phyloP scores from a whole-genome alignment of 768 basidiomycete species.

The Boletus vermiculosoides region DNA sequence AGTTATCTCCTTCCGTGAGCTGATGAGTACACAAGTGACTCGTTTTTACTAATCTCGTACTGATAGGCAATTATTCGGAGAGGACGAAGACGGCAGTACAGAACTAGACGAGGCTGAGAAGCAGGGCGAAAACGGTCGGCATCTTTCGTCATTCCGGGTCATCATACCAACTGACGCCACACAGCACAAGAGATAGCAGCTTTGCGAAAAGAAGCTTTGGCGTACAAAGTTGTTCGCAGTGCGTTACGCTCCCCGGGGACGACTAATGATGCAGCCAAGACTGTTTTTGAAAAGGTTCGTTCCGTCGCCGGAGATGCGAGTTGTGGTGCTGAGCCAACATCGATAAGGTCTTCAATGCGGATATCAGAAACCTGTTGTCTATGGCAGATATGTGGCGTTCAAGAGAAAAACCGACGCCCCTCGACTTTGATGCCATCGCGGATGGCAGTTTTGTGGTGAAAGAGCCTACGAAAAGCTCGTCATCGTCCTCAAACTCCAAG shows the following conservation, averaged over 20 bases:
- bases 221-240: slow-evolving; percentile 78
- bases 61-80: slow-evolving; percentile 87
- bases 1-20: slow-evolving; percentile 90
- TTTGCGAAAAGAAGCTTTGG: slow-evolving; percentile 83
- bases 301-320: neutral
- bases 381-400: slow-evolving; percentile 99
- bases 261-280: slow-evolving; percentile 54
- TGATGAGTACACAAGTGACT: neutral
- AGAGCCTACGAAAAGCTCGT: slow-evolving; percentile 19
- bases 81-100: slow-evolving; percentile 76
- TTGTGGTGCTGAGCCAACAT: neutral
- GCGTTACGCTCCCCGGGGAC: slow-evolving; percentile 51
- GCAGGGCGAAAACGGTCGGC: slow-evolving; percentile 86
- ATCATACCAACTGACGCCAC: neutral
- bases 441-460: slow-evolving; percentile 56
- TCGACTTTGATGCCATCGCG: slow-evolving; percentile 78
- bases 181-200: slow-evolving; percentile 88
- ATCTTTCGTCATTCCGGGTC: slow-evolving; percentile 12
- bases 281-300: slow-evolving; percentile 81
- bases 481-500: slow-evolving; percentile 18
- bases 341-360: slow-evolving; percentile 77
- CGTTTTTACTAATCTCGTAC: neutral
- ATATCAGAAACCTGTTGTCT: slow-evolving; percentile 82
- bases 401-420: slow-evolving; percentile 79
- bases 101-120: slow-evolving; percentile 93